phyloP scores from a whole-genome alignment of 2,329 filamentous ascomycete species.

The Eutypa lata region DNA sequence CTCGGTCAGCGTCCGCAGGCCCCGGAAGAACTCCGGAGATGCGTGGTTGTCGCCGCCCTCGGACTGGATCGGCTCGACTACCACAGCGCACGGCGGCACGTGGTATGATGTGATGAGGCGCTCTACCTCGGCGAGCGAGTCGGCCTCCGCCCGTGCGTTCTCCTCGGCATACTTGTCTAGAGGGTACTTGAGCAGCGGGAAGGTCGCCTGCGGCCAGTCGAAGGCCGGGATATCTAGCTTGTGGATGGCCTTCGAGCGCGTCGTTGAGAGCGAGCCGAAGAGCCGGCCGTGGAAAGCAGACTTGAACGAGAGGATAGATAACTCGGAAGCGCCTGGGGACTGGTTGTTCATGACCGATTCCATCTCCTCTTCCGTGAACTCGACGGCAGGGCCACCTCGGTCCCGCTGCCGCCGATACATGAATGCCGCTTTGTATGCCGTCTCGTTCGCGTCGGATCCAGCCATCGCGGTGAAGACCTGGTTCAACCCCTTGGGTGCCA shows the following conservation, averaged over 20 bases:
- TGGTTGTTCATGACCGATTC: constrained; percentile 76
- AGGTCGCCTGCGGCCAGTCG: constrained; percentile 89
- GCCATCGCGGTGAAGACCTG: constrained; percentile 90
- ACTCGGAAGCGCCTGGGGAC: constrained; percentile 68
- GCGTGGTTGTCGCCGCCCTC: constrained; percentile 96
- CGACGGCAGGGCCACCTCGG: constrained; percentile 72
- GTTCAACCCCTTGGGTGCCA: constrained; percentile 77
- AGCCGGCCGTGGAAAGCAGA: constrained; percentile 86
- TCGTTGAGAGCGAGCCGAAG: constrained; percentile 83
- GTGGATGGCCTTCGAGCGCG: constrained; percentile 89
- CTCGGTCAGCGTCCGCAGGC: constrained; percentile 74
- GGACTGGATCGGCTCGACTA: constrained; percentile 89
- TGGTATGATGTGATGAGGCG: constrained; percentile 75
- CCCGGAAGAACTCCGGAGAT: constrained; percentile 80
- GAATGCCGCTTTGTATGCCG: constrained; percentile 92
- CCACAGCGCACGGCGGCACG: constrained; percentile 74
- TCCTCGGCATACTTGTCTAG: constrained; percentile 75
- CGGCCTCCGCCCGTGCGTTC: constrained; percentile 78
- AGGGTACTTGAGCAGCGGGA: constrained; percentile 83
- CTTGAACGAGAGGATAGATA: constrained; percentile 88
- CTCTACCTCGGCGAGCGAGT: constrained; percentile 80
- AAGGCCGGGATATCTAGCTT: constrained; percentile 94
- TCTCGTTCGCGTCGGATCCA: constrained; percentile 90
- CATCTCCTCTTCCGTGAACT: constrained; percentile 78
- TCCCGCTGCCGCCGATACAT: constrained; percentile 84